These are phyloP conservation scores for Acanthamoeba royreba DNA, from an alignment of 208 protist species.

Conservation along the genomic window DNA sequence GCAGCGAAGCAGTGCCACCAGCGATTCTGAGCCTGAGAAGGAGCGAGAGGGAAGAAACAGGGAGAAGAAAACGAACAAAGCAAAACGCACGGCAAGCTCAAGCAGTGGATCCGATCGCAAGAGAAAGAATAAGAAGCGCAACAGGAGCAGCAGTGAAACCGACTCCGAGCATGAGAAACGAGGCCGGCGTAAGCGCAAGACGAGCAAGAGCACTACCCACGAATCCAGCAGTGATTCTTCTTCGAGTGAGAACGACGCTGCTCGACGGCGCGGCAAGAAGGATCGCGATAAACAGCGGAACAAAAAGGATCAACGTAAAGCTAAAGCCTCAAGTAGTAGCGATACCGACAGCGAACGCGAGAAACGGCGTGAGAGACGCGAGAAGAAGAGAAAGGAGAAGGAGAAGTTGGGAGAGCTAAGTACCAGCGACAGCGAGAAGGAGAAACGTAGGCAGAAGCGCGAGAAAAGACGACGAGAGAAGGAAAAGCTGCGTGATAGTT, in stretches of 20 bases:
- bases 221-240: neutral
- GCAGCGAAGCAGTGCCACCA: neutral
- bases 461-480: neutral
- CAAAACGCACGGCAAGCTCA: neutral
- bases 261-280: neutral
- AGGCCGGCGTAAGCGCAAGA: neutral
- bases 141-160: neutral
- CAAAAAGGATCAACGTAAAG: neutral
- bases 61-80: neutral
- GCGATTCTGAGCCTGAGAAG: neutral
- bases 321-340: neutral
- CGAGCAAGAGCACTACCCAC: neutral
- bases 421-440: neutral
- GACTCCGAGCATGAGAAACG: neutral
- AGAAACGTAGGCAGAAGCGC: neutral
- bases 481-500: neutral
- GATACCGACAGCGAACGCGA: neutral
- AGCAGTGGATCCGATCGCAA: neutral
- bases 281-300: neutral
- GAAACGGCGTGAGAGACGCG: neutral
- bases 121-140: neutral
- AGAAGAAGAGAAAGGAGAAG: neutral
- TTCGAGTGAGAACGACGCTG: neutral
- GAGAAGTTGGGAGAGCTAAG: neutral
- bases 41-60: neutral